phyloP scores from a whole-genome alignment of 345 rosid genomes.

The Cardamine chenopodiifolia region DNA sequence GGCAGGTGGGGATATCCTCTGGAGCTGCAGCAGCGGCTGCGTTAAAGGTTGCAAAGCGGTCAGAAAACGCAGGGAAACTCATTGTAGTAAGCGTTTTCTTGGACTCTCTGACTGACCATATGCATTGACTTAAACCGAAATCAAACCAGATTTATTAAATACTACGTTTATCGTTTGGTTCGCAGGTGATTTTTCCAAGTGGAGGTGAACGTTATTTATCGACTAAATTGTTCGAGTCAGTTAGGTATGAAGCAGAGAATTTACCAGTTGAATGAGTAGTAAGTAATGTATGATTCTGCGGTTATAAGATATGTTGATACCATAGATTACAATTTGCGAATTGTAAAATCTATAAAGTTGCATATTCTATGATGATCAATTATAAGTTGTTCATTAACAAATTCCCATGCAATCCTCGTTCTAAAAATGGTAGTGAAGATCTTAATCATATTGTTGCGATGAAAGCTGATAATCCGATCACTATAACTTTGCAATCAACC shows the following conservation, averaged over 20 bases:
- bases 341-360: slow-evolving; percentile 5
- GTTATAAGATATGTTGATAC: slow-evolving; percentile 6
- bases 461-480: not conserved
- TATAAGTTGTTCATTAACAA: slow-evolving; percentile 21
- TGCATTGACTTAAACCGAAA: not conserved
- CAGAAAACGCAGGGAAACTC: slow-evolving; percentile 66
- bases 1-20: slow-evolving; percentile 71
- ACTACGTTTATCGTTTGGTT: not conserved
- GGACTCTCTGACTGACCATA: not conserved
- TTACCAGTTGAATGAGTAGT: slow-evolving; percentile 42
- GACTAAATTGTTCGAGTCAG: slow-evolving; percentile 55
- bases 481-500: not conserved
- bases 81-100: slow-evolving; percentile 38
- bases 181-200: slow-evolving; percentile 72
- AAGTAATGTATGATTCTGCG: not conserved
- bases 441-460: not conserved
- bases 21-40: slow-evolving; percentile 73
- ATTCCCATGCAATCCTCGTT: not conserved
- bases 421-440: not conserved
- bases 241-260: slow-evolving; percentile 58
- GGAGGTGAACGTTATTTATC: slow-evolving; percentile 77
- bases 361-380: slow-evolving; percentile 12
- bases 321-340: not conserved
- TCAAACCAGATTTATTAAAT: not conserved
- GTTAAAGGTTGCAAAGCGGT: slow-evolving; percentile 55